Evolutionary conservation across 2,329 filamentous ascomycete genomes (phyloP).

Genomic region (Coniochaeta pulveracea): DNA sequence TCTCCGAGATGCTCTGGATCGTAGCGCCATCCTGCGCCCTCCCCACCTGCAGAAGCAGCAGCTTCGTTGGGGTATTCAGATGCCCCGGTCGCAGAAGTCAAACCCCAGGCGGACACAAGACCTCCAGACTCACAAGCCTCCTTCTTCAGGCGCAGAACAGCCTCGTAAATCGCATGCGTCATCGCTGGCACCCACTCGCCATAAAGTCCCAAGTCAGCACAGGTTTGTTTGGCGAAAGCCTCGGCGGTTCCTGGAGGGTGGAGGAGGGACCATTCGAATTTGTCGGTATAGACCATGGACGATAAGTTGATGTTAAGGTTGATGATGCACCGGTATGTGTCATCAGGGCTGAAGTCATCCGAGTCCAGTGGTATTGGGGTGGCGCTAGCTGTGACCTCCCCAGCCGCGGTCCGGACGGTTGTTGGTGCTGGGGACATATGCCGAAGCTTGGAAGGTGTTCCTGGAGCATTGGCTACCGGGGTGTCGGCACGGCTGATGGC

Average conservation of each 20-base stretch:
- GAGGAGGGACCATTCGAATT: conserved; percentile 93
- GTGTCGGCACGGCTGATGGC: conserved; percentile 41
- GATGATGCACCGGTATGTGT: conserved; percentile 89
- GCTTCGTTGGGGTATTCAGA: conserved; percentile 81
- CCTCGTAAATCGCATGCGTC: conserved; percentile 94
- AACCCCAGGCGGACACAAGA: conserved; percentile 63
- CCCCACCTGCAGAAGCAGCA: conserved; percentile 29
- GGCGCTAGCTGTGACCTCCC: conserved; percentile 58
- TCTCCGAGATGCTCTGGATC: conserved; percentile 82
- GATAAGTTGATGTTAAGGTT: conserved; percentile 84
- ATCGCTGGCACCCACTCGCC: conserved; percentile 93
- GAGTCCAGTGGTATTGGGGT: conserved; percentile 52
- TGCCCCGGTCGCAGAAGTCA: conserved; percentile 29
- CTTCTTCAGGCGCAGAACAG: conserved; percentile 85
- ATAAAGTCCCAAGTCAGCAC: conserved; percentile 76
- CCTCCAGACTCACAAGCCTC: conserved; percentile 90
- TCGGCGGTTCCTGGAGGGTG: conserved; percentile 89
- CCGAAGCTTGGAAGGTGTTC: conserved; percentile 19
- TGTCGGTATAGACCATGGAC: conserved; percentile 88
- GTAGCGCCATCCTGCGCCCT: conserved; percentile 77
- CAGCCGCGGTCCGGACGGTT: conserved; percentile 10
- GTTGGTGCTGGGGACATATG: conserved; percentile 7
- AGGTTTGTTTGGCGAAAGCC: conserved; percentile 83
- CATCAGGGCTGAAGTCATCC: conserved; percentile 77
- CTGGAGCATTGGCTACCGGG: conserved; percentile 42